Evolutionary conservation across 768 basidiomycete genomes (phyloP), one percentile per base, ranked within the genome.

Genomic region (Suillus weaverae): DNA sequence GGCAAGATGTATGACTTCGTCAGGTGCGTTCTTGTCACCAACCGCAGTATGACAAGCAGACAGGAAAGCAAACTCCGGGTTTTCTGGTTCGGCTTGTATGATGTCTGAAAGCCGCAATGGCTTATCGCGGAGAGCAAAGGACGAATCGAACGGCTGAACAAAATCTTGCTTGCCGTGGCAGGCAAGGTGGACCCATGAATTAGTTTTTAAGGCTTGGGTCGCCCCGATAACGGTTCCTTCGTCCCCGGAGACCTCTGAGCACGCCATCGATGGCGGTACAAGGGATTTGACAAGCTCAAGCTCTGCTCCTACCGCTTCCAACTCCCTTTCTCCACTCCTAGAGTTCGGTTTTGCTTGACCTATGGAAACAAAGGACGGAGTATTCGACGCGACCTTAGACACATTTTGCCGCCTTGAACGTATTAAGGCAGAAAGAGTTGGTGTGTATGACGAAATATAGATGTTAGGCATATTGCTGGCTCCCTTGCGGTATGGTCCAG

Each of bases 1-100:
- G 1, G 78, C 78, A 8, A 79, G 76, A 36, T 78, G 74, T 4
- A 79, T 67, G 13, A 71, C 65, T 62, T 80, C 78, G 62, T 79
- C 76, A 0, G 76, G 73, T 5, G 73, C 70, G 0, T 64, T 20
- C 3, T 56, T 62, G 36, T 70, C 70, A 2, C 70, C 70, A 3
- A 63, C 70, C 8, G 74, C 69, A 0, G 77, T 78, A 39, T 79
- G 72, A 39, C 77, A 78, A 0, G 77, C 78, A 18, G 78, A 79
- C 4, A 78, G 64, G 33, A 79, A 78, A 1, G 74, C 77, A 16
- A 79, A 71, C 14, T 72, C 69, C 6, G 71, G 67, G n/a, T 65
- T 61, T 3, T 48, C 56, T 11, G 68, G 63, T 11, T 63, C 61
- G 2, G 62, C 65, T 8, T 68, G 64, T 2, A 76, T 65, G 56